Conservation (phyloP, 768 basidiomycete species). For the Pisolithus tinctorius region DNA sequence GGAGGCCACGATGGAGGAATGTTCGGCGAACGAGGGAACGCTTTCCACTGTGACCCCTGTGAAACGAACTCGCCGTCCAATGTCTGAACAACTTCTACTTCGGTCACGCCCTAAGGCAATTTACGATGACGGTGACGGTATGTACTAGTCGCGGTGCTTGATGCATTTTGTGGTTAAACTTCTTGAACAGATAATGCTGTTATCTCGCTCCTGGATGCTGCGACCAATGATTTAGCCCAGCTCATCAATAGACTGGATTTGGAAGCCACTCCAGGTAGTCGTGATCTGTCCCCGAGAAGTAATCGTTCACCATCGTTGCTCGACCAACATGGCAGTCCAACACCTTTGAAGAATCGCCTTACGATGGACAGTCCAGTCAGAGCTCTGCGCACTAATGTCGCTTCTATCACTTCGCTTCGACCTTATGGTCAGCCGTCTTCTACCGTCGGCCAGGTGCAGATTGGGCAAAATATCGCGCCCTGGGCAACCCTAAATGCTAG, state of each 20-base stretch:
- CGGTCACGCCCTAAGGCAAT: constrained; percentile 43
- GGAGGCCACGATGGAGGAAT: constrained; percentile 49
- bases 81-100: constrained; percentile 58
- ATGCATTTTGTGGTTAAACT: not conserved
- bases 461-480: constrained; percentile 57
- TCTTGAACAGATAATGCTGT: constrained; percentile 36
- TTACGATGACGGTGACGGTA: constrained; percentile 43
- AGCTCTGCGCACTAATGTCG: constrained; percentile 28
- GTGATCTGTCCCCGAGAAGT: constrained; percentile 40
- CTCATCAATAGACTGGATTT: constrained; percentile 78
- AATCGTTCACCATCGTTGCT: constrained; percentile 14
- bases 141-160: not conserved
- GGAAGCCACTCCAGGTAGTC: constrained; percentile 64
- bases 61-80: constrained; percentile 46
- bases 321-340: constrained; percentile 20
- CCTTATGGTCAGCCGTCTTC: constrained; percentile 39
- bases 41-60: constrained; percentile 25
- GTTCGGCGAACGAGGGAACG: constrained; percentile 19
- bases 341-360: constrained; percentile 25
- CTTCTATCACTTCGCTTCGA: constrained; percentile 42
- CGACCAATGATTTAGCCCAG: constrained; percentile 72
- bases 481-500: constrained; percentile 44
- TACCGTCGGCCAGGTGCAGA: constrained; percentile 14
- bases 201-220: constrained; percentile 67
- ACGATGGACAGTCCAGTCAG: constrained; percentile 33